Base-by-base conservation (phyloP, 2,329 filamentous ascomycete genomes). In the Monosporascus sp. region DNA sequence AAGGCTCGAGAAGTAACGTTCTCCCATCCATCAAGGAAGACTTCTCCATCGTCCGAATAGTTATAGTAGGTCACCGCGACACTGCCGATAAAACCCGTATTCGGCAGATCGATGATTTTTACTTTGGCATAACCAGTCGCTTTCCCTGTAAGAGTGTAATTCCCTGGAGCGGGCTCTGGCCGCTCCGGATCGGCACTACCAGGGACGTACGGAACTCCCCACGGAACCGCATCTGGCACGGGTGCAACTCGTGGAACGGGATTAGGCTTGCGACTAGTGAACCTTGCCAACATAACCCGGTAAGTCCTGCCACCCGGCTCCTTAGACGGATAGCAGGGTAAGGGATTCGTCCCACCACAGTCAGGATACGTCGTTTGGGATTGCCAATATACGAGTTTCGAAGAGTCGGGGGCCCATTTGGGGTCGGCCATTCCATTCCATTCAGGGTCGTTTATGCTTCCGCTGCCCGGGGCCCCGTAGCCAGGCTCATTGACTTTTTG, bases 361-460 rank as follows among this genome's bases (percentile, higher is more conserved):
- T 68, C 69, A 0, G 75, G 76, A 0, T 68, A 54, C 1, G 69
- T 56, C 1, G 69, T 68, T 7, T 74, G 59, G 3, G 62, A 63
- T 56, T 79, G 72, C 61, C 63, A 76, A 56, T 73, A 80, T 0
- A 69, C 70, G 37, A 79, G 69, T 2, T 64, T 58, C 0, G 74
- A 78, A 5, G 70, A 69, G 55, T 79, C 76, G 1, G 58, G 65
- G 2, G 71, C 73, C 45, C 66, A 75, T 1, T 61, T 64, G 2
- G 74, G 77, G 57, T 79, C 76, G 5, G 76, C 77, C 11, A 65
- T 61, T 4, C 66, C 76, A 57, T 79, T 79, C 77, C 77, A 79
- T 26, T 76, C 67, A 0, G 75, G 71, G 51, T 78, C 75, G 51
- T 74, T 72, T n/a, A 73, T 54, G 50, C 61, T 69, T n/a, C n/a